These are phyloP conservation scores for Ulota crispa DNA, from an alignment of 225 moss, liverwort and hornwort genomes.

Conservation along the genomic window DNA sequence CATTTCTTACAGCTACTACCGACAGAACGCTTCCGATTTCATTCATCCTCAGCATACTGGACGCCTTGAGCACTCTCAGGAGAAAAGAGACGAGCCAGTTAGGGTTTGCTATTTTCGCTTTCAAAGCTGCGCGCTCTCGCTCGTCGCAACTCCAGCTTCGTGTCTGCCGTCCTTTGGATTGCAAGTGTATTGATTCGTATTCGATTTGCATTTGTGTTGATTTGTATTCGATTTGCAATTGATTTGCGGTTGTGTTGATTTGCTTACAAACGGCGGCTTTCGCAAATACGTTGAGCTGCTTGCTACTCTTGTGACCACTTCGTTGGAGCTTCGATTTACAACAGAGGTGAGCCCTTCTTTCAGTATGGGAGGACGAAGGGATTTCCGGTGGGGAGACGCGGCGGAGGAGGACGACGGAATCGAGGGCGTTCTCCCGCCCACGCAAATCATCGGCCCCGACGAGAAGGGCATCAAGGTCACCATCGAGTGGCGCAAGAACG, in stretches of 20 bases:
- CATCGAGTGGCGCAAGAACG: slow-evolving; percentile 63
- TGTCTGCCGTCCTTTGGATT: background rate
- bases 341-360: background rate
- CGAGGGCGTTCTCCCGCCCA: slow-evolving; percentile 61
- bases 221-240: no score
- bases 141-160: background rate
- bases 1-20: no score
- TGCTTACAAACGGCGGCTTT: background rate
- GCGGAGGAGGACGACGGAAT: slow-evolving; percentile 66
- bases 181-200: background rate
- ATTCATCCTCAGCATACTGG: no score
- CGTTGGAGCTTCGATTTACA: background rate
- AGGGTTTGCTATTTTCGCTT: background rate
- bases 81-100: background rate
- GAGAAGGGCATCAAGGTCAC: slow-evolving; percentile 38
- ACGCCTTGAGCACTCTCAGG: background rate
- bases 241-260: background rate
- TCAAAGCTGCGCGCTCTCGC: background rate
- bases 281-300: background rate
- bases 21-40: no score
- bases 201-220: background rate
- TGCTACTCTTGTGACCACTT: no score
- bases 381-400: slow-evolving; percentile 67
- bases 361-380: slow-evolving; percentile 43
- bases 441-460: slow-evolving; percentile 62